These are phyloP conservation scores for Tricholoma bakamatsutake DNA, from an alignment of 768 basidiomycete species.

Conservation along the genomic window DNA sequence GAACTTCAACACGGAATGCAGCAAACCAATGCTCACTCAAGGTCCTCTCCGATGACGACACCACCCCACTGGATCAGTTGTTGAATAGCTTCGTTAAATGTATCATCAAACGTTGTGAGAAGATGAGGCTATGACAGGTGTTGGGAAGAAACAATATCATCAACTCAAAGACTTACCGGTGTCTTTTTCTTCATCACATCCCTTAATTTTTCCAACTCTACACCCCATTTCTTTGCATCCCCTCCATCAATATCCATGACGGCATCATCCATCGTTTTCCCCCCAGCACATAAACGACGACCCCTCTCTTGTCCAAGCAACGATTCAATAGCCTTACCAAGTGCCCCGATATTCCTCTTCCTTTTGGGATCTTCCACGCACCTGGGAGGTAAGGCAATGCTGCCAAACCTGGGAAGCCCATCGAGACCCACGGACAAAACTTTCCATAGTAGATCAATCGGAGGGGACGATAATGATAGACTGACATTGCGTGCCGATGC, in stretches of 20 bases:
- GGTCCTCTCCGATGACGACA: constrained; percentile 59
- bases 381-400: constrained; percentile 67
- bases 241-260: constrained; percentile 47
- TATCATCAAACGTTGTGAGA: constrained; percentile 57
- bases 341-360: constrained; percentile 63
- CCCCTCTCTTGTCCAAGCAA: constrained; percentile 61
- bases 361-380: constrained; percentile 76
- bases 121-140: constrained; percentile 42
- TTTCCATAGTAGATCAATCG: constrained; percentile 39
- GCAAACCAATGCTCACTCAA: constrained; percentile 41
- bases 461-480: constrained; percentile 34
- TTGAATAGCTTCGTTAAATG: constrained; percentile 74
- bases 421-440: constrained; percentile 43
- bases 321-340: constrained; percentile 69
- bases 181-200: constrained; percentile 53
- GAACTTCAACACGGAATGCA: constrained; percentile 10
- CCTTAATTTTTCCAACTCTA: constrained; percentile 52
- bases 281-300: constrained; percentile 56
- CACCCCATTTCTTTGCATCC: constrained; percentile 75
- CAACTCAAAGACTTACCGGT: constrained; percentile 34
- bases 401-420: constrained; percentile 73
- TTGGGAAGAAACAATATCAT: constrained; percentile 2
- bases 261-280: constrained; percentile 20
- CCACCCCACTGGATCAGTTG: constrained; percentile 72
- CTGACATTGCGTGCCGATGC: constrained; percentile 28